Conservation (phyloP, 2,329 filamentous ascomycete genomes). For the Dactylellina drechsleri region DNA sequence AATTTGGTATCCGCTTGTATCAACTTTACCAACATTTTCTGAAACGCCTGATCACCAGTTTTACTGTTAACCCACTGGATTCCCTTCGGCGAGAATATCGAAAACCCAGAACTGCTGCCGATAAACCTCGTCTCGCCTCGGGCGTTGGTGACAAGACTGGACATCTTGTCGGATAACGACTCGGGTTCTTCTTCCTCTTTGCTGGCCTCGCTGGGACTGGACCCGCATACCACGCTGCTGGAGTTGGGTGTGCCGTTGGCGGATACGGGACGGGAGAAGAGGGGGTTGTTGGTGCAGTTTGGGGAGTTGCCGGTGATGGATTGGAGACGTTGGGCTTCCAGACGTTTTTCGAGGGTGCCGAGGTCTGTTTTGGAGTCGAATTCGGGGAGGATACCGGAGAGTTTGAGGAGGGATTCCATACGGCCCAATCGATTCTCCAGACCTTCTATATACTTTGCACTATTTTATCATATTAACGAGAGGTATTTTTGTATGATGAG, state of each 20-base stretch:
- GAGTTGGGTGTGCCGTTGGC: conserved; percentile 58
- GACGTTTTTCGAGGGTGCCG: conserved; percentile 70
- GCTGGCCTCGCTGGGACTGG: conserved; percentile 67
- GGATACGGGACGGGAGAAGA: conserved; percentile 66
- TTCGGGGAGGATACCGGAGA: conserved; percentile 75
- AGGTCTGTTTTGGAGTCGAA: conserved; percentile 85
- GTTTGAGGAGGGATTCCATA: conserved; percentile 80
- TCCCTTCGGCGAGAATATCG: conserved; percentile 97
- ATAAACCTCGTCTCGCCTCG: conserved; percentile 95
- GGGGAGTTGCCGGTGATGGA: conserved; percentile 56
- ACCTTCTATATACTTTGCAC: conserved; percentile 90
- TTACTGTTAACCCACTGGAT: conserved; percentile 99
- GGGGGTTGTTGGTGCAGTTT: conserved; percentile 17
- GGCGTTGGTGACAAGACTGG: conserved; percentile 93
- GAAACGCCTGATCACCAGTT: conserved; percentile 94
- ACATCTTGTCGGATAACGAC: conserved; percentile 97
- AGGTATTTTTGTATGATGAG: conserved; percentile 72
- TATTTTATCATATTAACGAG: conserved; percentile 68
- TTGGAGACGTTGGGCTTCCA: conserved; percentile 85
- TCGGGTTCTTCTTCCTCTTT: conserved; percentile 78
- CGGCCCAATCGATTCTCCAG: conserved; percentile 84
- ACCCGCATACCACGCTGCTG: conserved; percentile 65
- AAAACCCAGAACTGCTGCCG: conserved; percentile 93
- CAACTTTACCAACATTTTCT: conserved; percentile 92
- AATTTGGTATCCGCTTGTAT: conserved; percentile 93